Base-by-base conservation (phyloP, 108 stramenopile species). In the Nitzschia sp. region DNA sequence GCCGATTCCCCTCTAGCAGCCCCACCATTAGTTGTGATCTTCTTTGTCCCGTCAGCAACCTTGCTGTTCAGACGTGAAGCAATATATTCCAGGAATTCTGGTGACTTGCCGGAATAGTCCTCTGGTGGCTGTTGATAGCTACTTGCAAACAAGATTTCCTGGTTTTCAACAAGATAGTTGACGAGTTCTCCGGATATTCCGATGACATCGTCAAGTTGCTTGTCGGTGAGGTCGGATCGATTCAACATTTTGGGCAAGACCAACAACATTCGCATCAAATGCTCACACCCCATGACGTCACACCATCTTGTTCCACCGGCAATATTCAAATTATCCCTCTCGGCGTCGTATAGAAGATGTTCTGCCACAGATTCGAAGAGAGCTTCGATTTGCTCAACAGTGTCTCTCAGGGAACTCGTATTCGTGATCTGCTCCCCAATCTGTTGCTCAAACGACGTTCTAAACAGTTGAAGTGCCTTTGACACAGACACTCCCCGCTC, bases 251-350 rank as follows among this genome's bases (percentile, higher is more conserved):
- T 70, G 41, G 83, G 83, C 11, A 80, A 8, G 8, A 78, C 41
- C 10, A 83, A 20, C 7, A 83, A 65, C 19, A 83, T 62, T 34
- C 58, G 63, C 58, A 80, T 55, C 48, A 83, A 58, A 48, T 66
- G 21, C n/a, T 75, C 67, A 26, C 75, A 72, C 12, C 58, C 71
- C 10, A 71, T 22, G 1, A 17, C 44, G 10, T 64, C 55, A 11
- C 26, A 37, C 71, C 71, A 72, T 34, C 40, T 15, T 21, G 41
- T 41, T 38, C 71, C 71, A 10, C 64, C 71, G 2, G 19, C 26
- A 6, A 72, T 21, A 3, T 46, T 17, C 20, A 25, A 12, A 9
- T 59, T 41, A 6, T 53, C 24, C 37, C 44, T 37, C 25, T 61
- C 69, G 8, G 41, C 6, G 17, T 61, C 69, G 21, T 44, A 68